A percentile compares a stretch with the other conserved stretches of the same genome.
Evolutionary conservation across 208 protist species (phyloP).

Genomic region (Acanthamoeba triangularis): DNA sequence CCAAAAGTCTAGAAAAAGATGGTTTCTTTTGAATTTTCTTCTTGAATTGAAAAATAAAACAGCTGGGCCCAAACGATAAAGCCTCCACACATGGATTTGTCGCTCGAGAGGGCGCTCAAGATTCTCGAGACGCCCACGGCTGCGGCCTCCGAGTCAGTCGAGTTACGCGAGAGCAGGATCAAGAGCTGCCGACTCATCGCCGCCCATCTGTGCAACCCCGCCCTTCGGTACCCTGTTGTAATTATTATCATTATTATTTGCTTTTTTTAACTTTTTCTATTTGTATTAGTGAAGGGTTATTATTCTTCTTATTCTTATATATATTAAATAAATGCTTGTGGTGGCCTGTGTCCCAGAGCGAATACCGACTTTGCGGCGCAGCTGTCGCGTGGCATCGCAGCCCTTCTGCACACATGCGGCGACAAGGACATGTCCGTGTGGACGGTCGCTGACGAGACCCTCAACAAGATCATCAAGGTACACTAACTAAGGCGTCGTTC

Average conservation of each 20-base stretch:
- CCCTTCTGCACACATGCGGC: constrained; percentile 36
- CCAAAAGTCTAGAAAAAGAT: no score
- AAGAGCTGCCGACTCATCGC: constrained; percentile 27
- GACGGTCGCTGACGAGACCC: constrained; percentile 56
- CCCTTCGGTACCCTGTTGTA: neutral
- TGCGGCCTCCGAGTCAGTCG: neutral
- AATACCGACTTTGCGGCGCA: constrained; percentile 21
- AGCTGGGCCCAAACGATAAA: no score
- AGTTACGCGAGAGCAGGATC: neutral
- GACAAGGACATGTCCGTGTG: constrained; percentile 64
- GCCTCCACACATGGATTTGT: no score
- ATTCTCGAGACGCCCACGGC: neutral
- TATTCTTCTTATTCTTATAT: neutral
- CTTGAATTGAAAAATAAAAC: no score
- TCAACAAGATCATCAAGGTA: constrained; percentile 65
- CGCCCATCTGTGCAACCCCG: constrained; percentile 15
- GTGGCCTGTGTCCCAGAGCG: neutral
- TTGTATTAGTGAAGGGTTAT: neutral
- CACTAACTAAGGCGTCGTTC: neutral
- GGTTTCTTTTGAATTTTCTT: no score
- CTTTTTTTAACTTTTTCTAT: neutral
- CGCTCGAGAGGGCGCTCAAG: constrained; percentile 42
- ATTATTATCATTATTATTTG: constrained; percentile 12
- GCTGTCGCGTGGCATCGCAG: constrained; percentile 19
- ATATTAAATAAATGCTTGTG: neutral